Percentiles rank a stretch among this genome's conserved stretches.
phyloP scores from a whole-genome alignment of 2,329 filamentous ascomycete genomes.

The Ilyonectria sp. region DNA sequence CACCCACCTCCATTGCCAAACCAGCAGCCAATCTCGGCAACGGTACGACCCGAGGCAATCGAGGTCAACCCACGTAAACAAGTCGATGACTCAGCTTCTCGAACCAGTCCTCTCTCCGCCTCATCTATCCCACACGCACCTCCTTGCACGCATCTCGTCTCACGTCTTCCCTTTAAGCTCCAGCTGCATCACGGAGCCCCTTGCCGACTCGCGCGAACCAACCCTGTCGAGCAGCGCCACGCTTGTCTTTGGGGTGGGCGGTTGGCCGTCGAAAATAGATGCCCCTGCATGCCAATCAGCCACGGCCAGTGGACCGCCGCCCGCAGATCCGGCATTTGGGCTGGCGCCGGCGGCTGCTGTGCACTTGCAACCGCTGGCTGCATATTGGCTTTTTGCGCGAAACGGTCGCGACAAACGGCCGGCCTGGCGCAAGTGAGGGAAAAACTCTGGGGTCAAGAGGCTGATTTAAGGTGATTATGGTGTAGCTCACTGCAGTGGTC shows the following conservation, averaged over 20 bases:
- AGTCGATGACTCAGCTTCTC: too few species aligned
- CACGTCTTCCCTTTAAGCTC: neutral
- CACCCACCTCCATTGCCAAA: neutral
- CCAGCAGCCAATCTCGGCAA: neutral
- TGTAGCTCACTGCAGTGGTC: neutral
- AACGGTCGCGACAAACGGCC: neutral
- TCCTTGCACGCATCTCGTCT: neutral
- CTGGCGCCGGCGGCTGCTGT: neutral
- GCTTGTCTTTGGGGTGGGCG: neutral
- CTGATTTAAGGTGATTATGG: too few species aligned
- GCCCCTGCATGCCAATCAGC: slow-evolving; percentile 11
- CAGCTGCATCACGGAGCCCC: neutral
- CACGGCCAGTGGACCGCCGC: neutral
- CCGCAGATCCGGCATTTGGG: neutral
- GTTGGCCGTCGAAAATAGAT: slow-evolving; percentile 18
- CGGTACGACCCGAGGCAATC: neutral
- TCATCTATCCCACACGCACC: too few species aligned
- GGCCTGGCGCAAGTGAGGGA: neutral
- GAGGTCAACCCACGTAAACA: neutral
- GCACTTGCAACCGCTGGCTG: neutral
- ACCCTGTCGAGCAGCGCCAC: slow-evolving; percentile 12
- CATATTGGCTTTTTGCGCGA: neutral
- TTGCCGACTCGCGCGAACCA: neutral
- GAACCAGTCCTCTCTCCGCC: too few species aligned
- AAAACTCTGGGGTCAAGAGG: too few species aligned